These are phyloP conservation scores for Rhizopus delemar DNA, from an alignment of 371 early-diverging fungal species.

Conservation along the genomic window DNA sequence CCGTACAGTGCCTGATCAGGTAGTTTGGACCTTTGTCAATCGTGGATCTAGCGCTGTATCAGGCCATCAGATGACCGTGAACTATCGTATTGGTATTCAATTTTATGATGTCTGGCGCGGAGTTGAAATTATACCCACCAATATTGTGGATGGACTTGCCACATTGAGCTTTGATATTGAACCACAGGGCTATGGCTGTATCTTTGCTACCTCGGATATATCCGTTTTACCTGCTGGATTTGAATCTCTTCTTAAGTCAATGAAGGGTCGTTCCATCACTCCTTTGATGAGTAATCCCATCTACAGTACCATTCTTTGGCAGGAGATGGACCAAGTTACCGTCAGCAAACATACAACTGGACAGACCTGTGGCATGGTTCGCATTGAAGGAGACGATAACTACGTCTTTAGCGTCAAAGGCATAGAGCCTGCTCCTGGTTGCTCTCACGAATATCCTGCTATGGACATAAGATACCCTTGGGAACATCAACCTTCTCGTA, in stretches of 20 bases:
- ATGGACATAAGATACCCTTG: constrained; percentile 33
- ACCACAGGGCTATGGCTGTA: constrained; percentile 35
- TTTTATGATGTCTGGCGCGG: constrained; percentile 38
- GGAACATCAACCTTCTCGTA: constrained; percentile 28
- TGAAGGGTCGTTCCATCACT: constrained; percentile 15
- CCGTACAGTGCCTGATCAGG: constrained; percentile 15
- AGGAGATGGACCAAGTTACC: constrained; percentile 29
- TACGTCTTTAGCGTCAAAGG: constrained; percentile 27
- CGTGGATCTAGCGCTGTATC: constrained; percentile 25
- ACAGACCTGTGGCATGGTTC: constrained; percentile 26
- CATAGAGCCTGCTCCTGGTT: constrained; percentile 9
- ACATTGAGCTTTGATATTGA: constrained; percentile 39
- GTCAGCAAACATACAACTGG: constrained; percentile 17
- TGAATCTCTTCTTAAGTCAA: constrained; percentile 15
- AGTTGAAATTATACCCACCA: constrained; percentile 24
- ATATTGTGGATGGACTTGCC: constrained; percentile 35
- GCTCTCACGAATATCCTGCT: constrained; percentile 18
- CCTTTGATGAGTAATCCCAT: constrained; percentile 21
- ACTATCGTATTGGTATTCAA: constrained; percentile 34
- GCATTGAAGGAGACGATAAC: constrained; percentile 28
- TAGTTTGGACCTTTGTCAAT: constrained; percentile 32
- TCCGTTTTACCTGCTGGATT: constrained; percentile 19
- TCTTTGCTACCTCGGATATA: constrained; percentile 31
- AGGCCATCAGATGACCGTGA: constrained; percentile 38
- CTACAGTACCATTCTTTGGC: constrained; percentile 28